These are phyloP conservation scores for Salix viminalis DNA, from an alignment of 345 rosid genomes.

Conservation along the genomic window DNA sequence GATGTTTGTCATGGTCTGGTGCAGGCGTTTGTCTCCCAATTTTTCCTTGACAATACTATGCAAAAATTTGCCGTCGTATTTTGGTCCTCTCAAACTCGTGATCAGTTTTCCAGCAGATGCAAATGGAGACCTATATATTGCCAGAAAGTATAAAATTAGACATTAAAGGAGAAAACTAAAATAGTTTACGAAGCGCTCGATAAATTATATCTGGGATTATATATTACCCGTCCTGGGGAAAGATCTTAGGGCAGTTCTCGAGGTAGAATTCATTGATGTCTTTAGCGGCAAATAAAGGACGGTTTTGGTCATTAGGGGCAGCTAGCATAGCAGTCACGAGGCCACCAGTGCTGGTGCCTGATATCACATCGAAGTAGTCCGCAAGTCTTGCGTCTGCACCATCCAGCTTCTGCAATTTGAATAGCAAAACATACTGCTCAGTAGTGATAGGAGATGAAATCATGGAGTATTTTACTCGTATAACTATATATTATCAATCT, in stretches of 20 bases:
- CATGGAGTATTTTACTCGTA: no score
- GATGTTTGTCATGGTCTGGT: constrained; percentile 60
- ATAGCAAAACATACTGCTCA: background rate
- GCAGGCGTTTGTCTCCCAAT: constrained; percentile 44
- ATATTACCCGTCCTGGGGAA: no score
- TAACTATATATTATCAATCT: no score
- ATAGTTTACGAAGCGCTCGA: background rate
- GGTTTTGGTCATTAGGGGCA: constrained; percentile 45
- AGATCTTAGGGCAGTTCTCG: no score
- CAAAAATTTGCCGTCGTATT: constrained; percentile 55
- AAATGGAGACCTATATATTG: constrained; percentile 13
- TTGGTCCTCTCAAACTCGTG: constrained; percentile 53
- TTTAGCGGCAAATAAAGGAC: constrained; percentile 63
- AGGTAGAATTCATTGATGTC: constrained; percentile 37
- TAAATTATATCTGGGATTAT: no score
- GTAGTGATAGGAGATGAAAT: background rate
- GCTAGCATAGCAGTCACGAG: constrained; percentile 52
- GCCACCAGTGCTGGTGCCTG: no score
- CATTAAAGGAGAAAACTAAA: background rate
- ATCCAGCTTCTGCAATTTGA: constrained; percentile 48
- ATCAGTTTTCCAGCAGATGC: constrained; percentile 30
- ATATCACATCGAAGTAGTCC: no score
- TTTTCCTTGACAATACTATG: constrained; percentile 36
- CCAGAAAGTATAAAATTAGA: background rate
- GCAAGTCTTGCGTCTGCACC: constrained; percentile 54